Evolutionary conservation across 2,329 filamentous ascomycete genomes (phyloP).

Genomic region (Cercospora sp.): DNA sequence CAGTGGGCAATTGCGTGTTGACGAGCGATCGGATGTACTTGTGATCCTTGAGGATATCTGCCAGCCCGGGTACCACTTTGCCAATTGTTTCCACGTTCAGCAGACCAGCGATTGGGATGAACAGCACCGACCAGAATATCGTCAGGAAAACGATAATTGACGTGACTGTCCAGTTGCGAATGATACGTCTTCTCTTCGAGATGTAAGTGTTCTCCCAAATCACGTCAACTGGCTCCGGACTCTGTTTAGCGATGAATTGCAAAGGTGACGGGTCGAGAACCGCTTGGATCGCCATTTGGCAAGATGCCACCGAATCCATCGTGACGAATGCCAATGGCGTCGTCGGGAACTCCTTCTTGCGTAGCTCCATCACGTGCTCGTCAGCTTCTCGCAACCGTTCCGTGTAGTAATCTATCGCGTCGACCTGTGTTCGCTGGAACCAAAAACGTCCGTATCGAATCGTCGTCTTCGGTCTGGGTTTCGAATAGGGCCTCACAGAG

Average conservation of each 20-base stretch:
- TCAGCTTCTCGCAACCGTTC: slow-evolving; percentile 79
- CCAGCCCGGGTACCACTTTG: slow-evolving; percentile 69
- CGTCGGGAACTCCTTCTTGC: slow-evolving; percentile 73
- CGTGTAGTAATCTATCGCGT: slow-evolving; percentile 93
- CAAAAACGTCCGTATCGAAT: slow-evolving; percentile 78
- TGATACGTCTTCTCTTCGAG: slow-evolving; percentile 68
- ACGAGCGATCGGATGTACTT: slow-evolving; percentile 72
- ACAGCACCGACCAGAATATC: slow-evolving; percentile 81
- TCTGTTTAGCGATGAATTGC: slow-evolving; percentile 78
- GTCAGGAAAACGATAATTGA: slow-evolving; percentile 78
- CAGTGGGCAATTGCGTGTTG: slow-evolving; percentile 82
- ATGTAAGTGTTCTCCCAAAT: slow-evolving; percentile 94
- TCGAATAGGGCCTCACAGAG: slow-evolving; percentile 49
- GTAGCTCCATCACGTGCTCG: slow-evolving; percentile 67
- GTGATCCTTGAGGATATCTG: slow-evolving; percentile 66
- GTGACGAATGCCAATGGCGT: slow-evolving; percentile 92
- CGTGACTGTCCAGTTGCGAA: slow-evolving; percentile 81
- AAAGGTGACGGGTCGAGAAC: slow-evolving; percentile 88
- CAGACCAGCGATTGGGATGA: slow-evolving; percentile 75
- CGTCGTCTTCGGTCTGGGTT: slow-evolving; percentile 64
- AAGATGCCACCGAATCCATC: slow-evolving; percentile 90
- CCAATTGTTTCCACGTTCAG: slow-evolving; percentile 79
- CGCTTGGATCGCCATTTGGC: slow-evolving; percentile 94
- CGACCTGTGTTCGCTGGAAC: slow-evolving; percentile 69
- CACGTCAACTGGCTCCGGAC: slow-evolving; percentile 87